Evolutionary conservation across 2,329 filamentous ascomycete genomes (phyloP).

Genomic region (Trichoderma atroviride): DNA sequence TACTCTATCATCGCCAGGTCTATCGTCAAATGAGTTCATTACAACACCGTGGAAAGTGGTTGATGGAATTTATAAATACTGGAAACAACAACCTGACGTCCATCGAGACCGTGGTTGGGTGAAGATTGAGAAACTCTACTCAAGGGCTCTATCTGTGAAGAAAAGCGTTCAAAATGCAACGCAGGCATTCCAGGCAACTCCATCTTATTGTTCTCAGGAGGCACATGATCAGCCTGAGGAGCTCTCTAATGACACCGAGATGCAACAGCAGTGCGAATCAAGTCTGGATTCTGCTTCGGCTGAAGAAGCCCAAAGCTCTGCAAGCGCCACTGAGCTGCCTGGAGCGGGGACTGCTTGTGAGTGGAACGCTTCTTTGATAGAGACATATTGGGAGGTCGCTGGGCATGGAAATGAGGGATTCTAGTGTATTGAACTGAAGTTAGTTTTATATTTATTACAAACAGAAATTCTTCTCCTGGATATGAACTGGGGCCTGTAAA

Average conservation of each 20-base stretch:
- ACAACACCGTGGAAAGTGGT: background rate
- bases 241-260: background rate
- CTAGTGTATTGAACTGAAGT: background rate
- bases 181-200: background rate
- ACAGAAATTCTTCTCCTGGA: background rate
- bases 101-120: constrained; percentile 25
- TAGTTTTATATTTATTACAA: background rate
- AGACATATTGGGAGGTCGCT: constrained; percentile 22
- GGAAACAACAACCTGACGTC: constrained; percentile 18
- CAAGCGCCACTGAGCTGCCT: background rate
- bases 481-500: background rate
- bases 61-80: constrained; percentile 25
- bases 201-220: background rate
- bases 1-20: constrained; percentile 16
- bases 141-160: background rate
- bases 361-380: constrained; percentile 18
- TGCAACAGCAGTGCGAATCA: background rate
- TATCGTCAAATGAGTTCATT: background rate
- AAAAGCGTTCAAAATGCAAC: background rate
- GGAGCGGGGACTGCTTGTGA: constrained; percentile 14
- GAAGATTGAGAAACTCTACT: constrained; percentile 23
- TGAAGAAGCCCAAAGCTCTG: background rate
- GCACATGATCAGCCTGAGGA: background rate
- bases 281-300: background rate
- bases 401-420: background rate